Evolutionary conservation across 164 flowering plant species (phyloP), one percentile per base, ranked within the genome.

Genomic region (Taxillus chinensis): DNA sequence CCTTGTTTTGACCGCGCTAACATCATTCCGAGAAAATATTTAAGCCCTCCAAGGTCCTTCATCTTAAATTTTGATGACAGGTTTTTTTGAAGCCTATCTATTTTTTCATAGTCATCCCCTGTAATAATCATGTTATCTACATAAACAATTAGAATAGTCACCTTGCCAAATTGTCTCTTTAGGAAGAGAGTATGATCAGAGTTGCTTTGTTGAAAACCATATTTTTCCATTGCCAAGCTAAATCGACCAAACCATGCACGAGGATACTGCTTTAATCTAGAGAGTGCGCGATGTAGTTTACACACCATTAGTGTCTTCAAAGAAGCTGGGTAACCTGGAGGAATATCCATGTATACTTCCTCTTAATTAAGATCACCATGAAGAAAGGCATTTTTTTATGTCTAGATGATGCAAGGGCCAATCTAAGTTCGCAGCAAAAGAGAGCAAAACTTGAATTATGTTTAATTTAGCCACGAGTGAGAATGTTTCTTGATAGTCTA

Each of bases 51-150:
- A 15, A 55, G 39, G 17, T 15, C 17, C 3, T 55, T 55, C 59
- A 55, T 55, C 5, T 55, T 41, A 39, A 55, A 55, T 17, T 55
- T 3, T 5, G 13, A 7, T 7, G 59, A 5, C 37, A 55, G 5
- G 7, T 55, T 37, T 27, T 13, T 13, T 55, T 55, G 3, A 13
- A 55, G 37, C 13, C 59, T 7, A 15, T 4, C 9, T 0, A 55
- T 55, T 6, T 55, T 1, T 55, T 55, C 59, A 0, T n/a, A 1
- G 17, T 55, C 59, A 55, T 55, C 5, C 17, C 59, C 37, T 39
- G 59, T 55, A 55, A 55, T 55, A 39, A 55, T 55, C 59, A 55
- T 55, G 5, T 55, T 41, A 13, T 53, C 8, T 5, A 53, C 14
- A 13, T 53, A 53, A 2, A 53, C 16, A 2, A 53, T 53, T 14